Conservation (phyloP, 345 rosid genomes). For the Rhodamnia rubescens region DNA sequence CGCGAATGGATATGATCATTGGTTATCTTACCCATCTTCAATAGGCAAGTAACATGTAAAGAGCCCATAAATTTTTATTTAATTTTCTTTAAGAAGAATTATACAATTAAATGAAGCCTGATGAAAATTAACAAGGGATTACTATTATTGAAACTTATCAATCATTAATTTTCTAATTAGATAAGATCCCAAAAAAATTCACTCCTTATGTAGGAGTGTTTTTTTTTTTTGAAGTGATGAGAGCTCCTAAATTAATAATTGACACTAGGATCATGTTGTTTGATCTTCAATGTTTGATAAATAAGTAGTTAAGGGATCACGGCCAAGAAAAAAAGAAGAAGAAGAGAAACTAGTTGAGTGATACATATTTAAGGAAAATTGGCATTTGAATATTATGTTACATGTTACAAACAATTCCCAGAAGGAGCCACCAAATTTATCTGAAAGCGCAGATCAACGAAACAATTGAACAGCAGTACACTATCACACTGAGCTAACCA, state of each 20-base stretch:
- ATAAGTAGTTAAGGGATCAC: not conserved
- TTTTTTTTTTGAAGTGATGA: not conserved
- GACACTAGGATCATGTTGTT: not conserved
- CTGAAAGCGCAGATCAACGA: slow-evolving; percentile 21
- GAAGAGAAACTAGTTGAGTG: not conserved
- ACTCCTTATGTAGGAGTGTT: not conserved
- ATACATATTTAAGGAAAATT: not conserved
- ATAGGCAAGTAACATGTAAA: not conserved
- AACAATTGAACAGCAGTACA: slow-evolving; percentile 22
- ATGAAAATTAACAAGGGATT: not conserved
- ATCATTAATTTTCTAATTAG: not conserved
- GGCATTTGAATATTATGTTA: not conserved
- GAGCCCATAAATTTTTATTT: not conserved
- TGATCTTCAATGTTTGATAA: not conserved
- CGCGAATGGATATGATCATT: not conserved
- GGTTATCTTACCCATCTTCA: not conserved
- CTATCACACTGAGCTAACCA: not conserved
- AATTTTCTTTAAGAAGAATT: not conserved
- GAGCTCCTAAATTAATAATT: not conserved
- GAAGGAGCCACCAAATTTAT: not conserved
- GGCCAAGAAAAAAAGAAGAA: not conserved
- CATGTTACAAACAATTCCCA: slow-evolving; percentile 9
- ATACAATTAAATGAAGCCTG: not conserved
- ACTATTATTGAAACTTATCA: not conserved
- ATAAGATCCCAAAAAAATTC: not conserved